These are phyloP conservation scores for Colletotrichum tropicale DNA, from an alignment of 2,329 filamentous ascomycete species.

Conservation along the genomic window DNA sequence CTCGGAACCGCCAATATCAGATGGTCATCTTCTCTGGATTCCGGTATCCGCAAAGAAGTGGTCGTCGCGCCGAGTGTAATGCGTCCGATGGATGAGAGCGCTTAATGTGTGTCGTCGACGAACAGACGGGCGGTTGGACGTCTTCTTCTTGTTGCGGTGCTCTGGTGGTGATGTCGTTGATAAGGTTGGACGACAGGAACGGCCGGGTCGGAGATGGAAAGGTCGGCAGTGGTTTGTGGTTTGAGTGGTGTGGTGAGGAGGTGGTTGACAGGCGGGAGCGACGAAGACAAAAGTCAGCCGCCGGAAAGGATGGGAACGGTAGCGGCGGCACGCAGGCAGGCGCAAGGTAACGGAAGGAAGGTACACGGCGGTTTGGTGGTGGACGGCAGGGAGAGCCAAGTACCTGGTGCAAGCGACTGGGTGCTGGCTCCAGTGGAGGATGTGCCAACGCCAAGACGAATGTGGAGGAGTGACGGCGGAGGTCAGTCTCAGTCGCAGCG, in stretches of 20 bases:
- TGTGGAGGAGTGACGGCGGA: slow-evolving; percentile 6
- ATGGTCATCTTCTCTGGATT: slow-evolving; percentile 20
- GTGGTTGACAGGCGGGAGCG: background rate
- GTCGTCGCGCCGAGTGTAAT: slow-evolving; percentile 20
- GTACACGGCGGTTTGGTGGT: background rate
- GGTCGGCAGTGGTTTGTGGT: background rate
- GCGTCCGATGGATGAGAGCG: background rate
- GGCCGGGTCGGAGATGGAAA: background rate
- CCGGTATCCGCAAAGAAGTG: slow-evolving; percentile 24
- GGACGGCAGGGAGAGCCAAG: background rate
- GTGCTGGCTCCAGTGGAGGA: background rate
- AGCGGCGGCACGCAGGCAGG: slow-evolving; percentile 2
- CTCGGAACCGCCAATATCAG: slow-evolving; percentile 26
- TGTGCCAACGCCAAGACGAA: slow-evolving; percentile 9
- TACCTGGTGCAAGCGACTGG: background rate
- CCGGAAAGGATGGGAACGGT: slow-evolving; percentile 14
- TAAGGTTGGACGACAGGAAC: background rate
- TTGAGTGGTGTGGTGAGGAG: background rate
- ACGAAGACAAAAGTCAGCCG: slow-evolving; percentile 4
- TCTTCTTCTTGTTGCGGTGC: background rate
- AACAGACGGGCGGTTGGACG: background rate
- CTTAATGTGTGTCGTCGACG: background rate
- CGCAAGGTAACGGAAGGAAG: background rate
- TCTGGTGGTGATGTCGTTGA: background rate
- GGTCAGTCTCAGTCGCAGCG: slow-evolving; percentile 2